Conservation (phyloP, 2,329 filamentous ascomycete species). For the Thermoascus crustaceus region DNA sequence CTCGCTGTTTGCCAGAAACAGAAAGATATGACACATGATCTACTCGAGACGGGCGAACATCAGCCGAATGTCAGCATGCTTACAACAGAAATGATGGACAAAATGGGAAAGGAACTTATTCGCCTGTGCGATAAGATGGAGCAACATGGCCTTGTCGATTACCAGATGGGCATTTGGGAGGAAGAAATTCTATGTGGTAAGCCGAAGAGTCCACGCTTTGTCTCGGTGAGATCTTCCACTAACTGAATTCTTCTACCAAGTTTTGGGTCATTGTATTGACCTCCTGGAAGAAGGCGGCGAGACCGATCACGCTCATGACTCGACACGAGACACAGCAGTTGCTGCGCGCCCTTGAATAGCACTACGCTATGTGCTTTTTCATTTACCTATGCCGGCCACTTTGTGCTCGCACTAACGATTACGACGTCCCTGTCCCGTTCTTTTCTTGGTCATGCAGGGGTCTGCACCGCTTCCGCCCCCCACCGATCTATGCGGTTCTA, state of each 20-base stretch:
- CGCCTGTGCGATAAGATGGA: constrained; percentile 79
- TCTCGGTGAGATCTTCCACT: constrained; percentile 2
- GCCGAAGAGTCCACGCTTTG: constrained; percentile 27
- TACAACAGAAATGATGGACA: constrained; percentile 59
- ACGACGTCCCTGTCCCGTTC: neutral
- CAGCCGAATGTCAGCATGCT: constrained; percentile 56
- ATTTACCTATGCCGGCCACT: too few species aligned
- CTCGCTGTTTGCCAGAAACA: constrained; percentile 74
- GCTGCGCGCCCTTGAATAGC: neutral
- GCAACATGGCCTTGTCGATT: constrained; percentile 89
- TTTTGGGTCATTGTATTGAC: constrained; percentile 47
- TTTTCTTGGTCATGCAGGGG: neutral
- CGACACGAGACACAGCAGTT: neutral
- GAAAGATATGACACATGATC: constrained; percentile 59
- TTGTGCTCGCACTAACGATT: too few species aligned
- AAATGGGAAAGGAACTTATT: constrained; percentile 74
- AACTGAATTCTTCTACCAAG: constrained; percentile 22
- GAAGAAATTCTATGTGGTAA: constrained; percentile 79
- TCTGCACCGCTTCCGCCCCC: too few species aligned
- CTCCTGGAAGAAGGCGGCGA: constrained; percentile 39
- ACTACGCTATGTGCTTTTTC: too few species aligned
- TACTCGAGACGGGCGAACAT: constrained; percentile 52
- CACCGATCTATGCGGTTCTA: too few species aligned
- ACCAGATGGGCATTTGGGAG: constrained; percentile 94
- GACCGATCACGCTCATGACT: constrained; percentile 1